phyloP scores from a whole-genome alignment of 208 protist species.

The Wallacemonas sp. region DNA sequence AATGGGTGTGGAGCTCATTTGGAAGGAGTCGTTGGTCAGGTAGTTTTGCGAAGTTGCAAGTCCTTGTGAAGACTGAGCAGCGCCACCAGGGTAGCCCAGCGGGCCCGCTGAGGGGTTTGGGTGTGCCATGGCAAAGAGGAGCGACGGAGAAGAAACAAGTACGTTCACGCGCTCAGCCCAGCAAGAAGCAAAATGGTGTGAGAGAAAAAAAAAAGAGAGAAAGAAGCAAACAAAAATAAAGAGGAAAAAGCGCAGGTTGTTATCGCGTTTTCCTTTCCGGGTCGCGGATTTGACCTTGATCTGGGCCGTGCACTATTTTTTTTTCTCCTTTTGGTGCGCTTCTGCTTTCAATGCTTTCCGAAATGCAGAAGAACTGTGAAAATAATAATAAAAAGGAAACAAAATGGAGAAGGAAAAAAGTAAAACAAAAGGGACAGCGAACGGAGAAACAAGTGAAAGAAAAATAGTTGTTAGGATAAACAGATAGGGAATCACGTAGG shows the following conservation, averaged over 20 bases:
- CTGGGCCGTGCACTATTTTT: too few species aligned
- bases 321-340: too few species aligned
- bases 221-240: background rate
- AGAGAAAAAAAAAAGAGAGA: constrained; percentile 15
- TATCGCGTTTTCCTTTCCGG: too few species aligned
- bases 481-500: too few species aligned
- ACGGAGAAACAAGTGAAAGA: constrained; percentile 9
- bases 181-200: too few species aligned
- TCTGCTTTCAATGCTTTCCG: too few species aligned
- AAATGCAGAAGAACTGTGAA: constrained; percentile 13
- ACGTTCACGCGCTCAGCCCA: too few species aligned
- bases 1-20: constrained; percentile 24
- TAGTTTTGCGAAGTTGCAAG: background rate
- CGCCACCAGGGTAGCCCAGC: background rate
- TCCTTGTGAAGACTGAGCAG: background rate
- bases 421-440: background rate
- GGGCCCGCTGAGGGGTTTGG: background rate
- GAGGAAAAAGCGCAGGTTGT: background rate
- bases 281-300: too few species aligned
- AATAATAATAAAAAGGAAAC: constrained; percentile 9
- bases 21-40: constrained; percentile 50
- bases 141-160: background rate
- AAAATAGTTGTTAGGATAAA: background rate
- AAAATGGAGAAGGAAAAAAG: background rate
- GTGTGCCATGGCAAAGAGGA: background rate